Percentiles rank a stretch among this genome's conserved stretches.
These are phyloP conservation scores for Fusarium redolens DNA, from an alignment of 2,329 filamentous ascomycete genomes.

Conservation along the genomic window DNA sequence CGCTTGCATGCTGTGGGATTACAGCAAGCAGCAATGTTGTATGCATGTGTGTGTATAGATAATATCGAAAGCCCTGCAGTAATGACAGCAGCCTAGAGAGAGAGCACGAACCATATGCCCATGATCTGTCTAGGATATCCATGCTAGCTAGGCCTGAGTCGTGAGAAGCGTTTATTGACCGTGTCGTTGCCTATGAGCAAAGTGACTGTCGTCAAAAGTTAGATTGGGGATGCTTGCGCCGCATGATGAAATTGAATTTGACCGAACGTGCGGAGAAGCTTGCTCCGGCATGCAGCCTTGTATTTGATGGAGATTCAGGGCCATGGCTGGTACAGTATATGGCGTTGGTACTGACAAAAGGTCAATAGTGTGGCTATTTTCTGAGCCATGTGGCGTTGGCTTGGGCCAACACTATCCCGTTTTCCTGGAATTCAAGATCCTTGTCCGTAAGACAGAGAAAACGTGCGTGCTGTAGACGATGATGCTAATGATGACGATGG, in stretches of 20 bases:
- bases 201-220: slow-evolving; percentile 19
- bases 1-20: slow-evolving; percentile 18
- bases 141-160: slow-evolving; percentile 21
- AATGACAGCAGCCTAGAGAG: slow-evolving; percentile 36
- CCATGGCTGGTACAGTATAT: slow-evolving; percentile 15
- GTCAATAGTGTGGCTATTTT: slow-evolving; percentile 20
- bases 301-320: slow-evolving; percentile 38
- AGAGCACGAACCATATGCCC: slow-evolving; percentile 40
- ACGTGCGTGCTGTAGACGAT: slow-evolving; percentile 8
- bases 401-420: slow-evolving; percentile 10
- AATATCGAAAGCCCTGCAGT: slow-evolving; percentile 31
- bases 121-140: slow-evolving; percentile 17
- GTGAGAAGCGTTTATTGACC: slow-evolving; percentile 12
- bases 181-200: slow-evolving; percentile 16
- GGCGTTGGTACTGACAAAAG: slow-evolving; percentile 1
- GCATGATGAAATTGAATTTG: slow-evolving; percentile 40
- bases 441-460: slow-evolving; percentile 27
- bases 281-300: slow-evolving; percentile 34
- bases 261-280: slow-evolving; percentile 42
- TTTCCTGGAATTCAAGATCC: slow-evolving; percentile 24
- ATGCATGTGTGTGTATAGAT: slow-evolving; percentile 9
- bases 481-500: slow-evolving; percentile 22
- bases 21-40: slow-evolving; percentile 7
- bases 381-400: slow-evolving; percentile 37
- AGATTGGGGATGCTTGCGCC: slow-evolving; percentile 34